phyloP scores from a whole-genome alignment of 2,329 filamentous ascomycete genomes.

The Ophiostoma populinum region DNA sequence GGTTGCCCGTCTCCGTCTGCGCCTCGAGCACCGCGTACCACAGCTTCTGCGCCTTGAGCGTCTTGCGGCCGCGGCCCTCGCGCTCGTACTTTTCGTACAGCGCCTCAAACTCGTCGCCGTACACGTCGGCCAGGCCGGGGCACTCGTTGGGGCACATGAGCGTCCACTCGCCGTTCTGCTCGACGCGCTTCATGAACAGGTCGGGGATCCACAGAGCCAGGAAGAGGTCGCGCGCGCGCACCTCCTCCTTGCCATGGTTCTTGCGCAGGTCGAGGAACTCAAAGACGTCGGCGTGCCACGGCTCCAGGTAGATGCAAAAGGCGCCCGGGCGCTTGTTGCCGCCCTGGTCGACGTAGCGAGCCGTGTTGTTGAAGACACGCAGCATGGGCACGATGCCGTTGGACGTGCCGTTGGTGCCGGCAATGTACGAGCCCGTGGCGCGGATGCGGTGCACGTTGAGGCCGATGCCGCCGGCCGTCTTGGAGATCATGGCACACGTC shows the following conservation, averaged over 20 bases:
- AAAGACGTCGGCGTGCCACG: conserved; percentile 96
- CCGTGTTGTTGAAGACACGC: conserved; percentile 97
- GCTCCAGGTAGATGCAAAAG: conserved; percentile 97
- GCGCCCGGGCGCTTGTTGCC: conserved; percentile 98
- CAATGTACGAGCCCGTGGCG: conserved; percentile 94
- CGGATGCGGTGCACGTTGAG: conserved; percentile 94
- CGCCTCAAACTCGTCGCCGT: conserved; percentile 92
- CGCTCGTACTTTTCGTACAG: conserved; percentile 87
- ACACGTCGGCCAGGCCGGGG: conserved; percentile 85
- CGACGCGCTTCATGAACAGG: conserved; percentile 98
- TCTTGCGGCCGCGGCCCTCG: conserved; percentile 75
- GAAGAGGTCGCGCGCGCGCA: conserved; percentile 93
- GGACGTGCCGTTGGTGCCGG: conserved; percentile 92
- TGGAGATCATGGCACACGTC: conserved; percentile 99
- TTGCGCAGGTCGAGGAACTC: conserved; percentile 95
- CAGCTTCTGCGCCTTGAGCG: conserved; percentile 92
- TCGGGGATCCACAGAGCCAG: conserved; percentile 97
- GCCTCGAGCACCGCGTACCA: conserved; percentile 98
- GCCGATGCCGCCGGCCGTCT: conserved; percentile 96
- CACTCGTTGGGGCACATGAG: conserved; percentile 97
- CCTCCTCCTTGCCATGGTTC: conserved; percentile 98
- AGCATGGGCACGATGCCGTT: conserved; percentile 98
- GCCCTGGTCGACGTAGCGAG: conserved; percentile 95
- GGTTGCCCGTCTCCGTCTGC: conserved; percentile 96
- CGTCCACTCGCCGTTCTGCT: conserved; percentile 93